Conservation (phyloP, 2,329 filamentous ascomycete species). For the Fusarium chaquense region DNA sequence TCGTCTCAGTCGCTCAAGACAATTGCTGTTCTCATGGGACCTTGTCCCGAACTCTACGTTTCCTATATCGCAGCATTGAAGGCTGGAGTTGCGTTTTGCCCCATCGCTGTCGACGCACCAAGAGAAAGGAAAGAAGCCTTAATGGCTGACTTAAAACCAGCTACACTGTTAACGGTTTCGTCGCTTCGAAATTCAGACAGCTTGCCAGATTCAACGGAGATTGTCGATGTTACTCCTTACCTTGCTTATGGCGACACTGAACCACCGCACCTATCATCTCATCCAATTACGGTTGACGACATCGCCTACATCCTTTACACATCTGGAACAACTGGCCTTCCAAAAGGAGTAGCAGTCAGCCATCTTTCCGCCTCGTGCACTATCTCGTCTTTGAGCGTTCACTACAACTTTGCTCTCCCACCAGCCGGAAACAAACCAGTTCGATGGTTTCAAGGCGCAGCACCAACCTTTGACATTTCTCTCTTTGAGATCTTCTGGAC, state of each 20-base stretch:
- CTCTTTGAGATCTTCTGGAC: constrained; percentile 34
- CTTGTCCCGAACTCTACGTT: constrained; percentile 26
- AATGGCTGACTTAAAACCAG: constrained; percentile 14
- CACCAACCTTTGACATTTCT: constrained; percentile 25
- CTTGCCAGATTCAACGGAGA: accelerated
- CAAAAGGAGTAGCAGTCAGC: constrained; percentile 25
- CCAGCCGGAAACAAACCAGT: background rate
- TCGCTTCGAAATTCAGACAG: accelerated
- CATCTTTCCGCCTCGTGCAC: constrained; percentile 24
- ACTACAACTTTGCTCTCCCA: constrained; percentile 5
- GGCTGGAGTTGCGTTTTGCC: constrained; percentile 22
- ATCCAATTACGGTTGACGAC: background rate
- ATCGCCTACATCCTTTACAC: constrained; percentile 21
- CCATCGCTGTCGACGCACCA: constrained; percentile 5
- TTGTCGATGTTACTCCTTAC: background rate
- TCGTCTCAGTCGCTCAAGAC: background rate
- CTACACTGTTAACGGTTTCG: background rate
- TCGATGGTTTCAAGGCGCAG: constrained; percentile 28
- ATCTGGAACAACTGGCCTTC: constrained; percentile 20
- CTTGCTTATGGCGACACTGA: background rate
- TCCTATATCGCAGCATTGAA: constrained; percentile 21
- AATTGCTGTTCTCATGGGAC: constrained; percentile 7
- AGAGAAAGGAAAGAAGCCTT: constrained; percentile 11
- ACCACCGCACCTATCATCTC: accelerated
- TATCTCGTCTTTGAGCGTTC: constrained; percentile 1